Conservation (phyloP, 2,329 filamentous ascomycete genomes). For the Colletotrichum zoysiae region DNA sequence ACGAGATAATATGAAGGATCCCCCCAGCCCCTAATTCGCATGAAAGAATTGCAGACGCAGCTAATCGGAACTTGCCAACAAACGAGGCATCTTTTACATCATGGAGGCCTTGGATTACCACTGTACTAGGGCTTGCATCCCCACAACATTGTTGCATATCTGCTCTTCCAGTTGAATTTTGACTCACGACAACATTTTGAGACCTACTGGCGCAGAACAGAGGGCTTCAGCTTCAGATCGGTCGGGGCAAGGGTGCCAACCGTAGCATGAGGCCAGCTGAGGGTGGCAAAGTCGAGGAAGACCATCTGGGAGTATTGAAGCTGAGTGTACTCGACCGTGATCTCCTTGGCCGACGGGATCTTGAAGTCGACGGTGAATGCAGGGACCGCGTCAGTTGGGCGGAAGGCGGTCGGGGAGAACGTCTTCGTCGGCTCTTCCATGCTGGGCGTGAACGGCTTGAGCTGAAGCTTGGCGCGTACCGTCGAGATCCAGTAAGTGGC, state of each 20-base stretch:
- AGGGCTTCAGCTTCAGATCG: not conserved
- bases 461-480: not conserved
- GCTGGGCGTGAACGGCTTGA: not conserved
- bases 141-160: not conserved
- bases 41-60: too few relatives aligned
- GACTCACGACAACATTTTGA: not conserved
- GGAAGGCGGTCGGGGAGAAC: not conserved
- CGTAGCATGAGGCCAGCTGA: conserved; percentile 36
- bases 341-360: not conserved
- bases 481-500: conserved; percentile 33
- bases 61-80: too few relatives aligned
- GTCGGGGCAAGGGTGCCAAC: conserved; percentile 41
- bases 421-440: not conserved
- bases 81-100: too few relatives aligned
- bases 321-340: conserved; percentile 45
- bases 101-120: too few relatives aligned
- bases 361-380: not conserved
- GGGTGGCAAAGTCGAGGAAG: conserved; percentile 24
- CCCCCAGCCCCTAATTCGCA: too few relatives aligned
- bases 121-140: not conserved
- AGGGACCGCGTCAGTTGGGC: not conserved
- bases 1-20: too few relatives aligned
- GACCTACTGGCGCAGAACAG: conserved; percentile 47
- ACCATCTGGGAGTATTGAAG: conserved; percentile 54
- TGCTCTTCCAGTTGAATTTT: too few relatives aligned